Evolutionary conservation across 805 yeast genomes (phyloP), one percentile per base, ranked within the genome.

Genomic region (Cyberlindnera xylosilytica): DNA sequence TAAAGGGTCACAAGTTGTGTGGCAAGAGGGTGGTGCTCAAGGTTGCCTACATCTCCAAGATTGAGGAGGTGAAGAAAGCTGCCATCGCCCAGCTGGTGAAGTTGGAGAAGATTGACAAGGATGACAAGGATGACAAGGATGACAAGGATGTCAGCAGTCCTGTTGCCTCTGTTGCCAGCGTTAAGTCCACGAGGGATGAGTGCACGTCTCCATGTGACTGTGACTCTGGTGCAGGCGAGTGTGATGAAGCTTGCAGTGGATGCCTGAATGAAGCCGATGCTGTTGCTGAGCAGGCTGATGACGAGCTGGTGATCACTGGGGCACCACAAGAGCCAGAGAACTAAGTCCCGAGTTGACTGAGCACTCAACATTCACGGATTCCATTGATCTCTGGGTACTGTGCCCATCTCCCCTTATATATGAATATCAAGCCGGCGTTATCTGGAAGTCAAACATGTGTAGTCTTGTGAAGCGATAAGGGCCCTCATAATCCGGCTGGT

Each of bases 61-160:
- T 75, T 38, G 69, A 68, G 37, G 76, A 73, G 45, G 73, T 72
- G 16, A 60, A 68, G 53, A 54, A 53, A 27, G 66, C 72, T 35
- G 71, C 69, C 4, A 58, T 44, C 40, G 42, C 46, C 10, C 48
- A 54, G 46, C 51, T 42, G 38, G 39, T 42, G 23, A 43, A 39
- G 41, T 30, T 45, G 36, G 42, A 45, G 38, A 43, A 39, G 34
- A 34, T 41, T 12, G 52, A 44, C 4, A 44, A 19, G n/a, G n/a
- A n/a, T n/a, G n/a, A n/a, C n/a, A n/a, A n/a, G n/a, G n/a, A n/a
- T n/a, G n/a, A n/a, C n/a, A n/a, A n/a, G n/a, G n/a, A n/a, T n/a
- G n/a, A n/a, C n/a, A n/a, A n/a, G n/a, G n/a, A n/a, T n/a, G n/a
- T n/a, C n/a, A n/a, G n/a, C n/a, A n/a, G n/a, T n/a, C n/a, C n/a